phyloP scores from a whole-genome alignment of 805 yeast genomes.

The Spathaspora gorwiae region DNA sequence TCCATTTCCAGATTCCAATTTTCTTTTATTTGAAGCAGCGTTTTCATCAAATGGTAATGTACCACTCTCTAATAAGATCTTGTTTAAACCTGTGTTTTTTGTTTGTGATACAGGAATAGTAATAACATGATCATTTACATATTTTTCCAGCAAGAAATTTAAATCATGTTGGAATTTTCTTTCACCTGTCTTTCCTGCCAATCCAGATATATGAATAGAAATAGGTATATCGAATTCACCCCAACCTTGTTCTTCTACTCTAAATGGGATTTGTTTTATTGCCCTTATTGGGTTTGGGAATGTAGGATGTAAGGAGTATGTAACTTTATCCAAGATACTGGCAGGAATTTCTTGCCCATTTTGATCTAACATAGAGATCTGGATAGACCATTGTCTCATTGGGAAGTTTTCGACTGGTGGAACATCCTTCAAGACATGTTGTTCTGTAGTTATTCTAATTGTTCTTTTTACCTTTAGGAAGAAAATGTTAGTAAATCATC shows the following conservation, averaged over 20 bases:
- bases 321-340: constrained; percentile 81
- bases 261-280: constrained; percentile 78
- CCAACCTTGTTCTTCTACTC: constrained; percentile 93
- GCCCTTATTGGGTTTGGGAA: constrained; percentile 84
- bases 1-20: constrained; percentile 6
- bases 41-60: constrained; percentile 56
- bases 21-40: constrained; percentile 19
- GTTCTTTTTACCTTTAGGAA: constrained; percentile 65
- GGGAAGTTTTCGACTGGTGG: constrained; percentile 90
- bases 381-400: constrained; percentile 89
- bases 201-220: constrained; percentile 58
- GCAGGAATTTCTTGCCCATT: constrained; percentile 85
- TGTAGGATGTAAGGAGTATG: constrained; percentile 92
- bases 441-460: constrained; percentile 80
- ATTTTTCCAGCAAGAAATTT: constrained; percentile 74
- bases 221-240: constrained; percentile 93
- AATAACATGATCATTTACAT: constrained; percentile 72
- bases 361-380: constrained; percentile 68
- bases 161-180: constrained; percentile 83
- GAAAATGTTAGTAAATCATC: constrained; percentile 13
- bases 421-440: constrained; percentile 72
- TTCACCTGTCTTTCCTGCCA: constrained; percentile 80
- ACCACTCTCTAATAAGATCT: constrained; percentile 75
- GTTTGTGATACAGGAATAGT: constrained; percentile 59
- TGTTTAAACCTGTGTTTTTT: constrained; percentile 63